Base-by-base conservation (phyloP, 1,139 yeast species). In the Debaryomycetaceae sp. region DNA sequence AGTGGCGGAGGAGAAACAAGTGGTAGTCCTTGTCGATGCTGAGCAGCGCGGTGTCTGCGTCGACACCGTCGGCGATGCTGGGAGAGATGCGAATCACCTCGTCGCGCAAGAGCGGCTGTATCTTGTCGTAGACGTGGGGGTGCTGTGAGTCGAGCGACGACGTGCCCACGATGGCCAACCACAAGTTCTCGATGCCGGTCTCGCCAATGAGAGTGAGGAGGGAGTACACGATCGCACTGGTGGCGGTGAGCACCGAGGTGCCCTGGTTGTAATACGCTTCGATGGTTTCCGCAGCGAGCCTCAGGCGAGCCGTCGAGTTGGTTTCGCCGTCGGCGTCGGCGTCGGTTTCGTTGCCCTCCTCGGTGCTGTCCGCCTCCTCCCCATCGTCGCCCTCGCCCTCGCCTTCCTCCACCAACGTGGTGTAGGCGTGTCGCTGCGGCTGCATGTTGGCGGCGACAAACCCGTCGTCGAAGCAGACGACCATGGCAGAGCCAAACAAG, bases 91-190 rank as follows among this genome's bases (percentile, higher is more conserved):
- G 74, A 26, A 71, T 66, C 11, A 88, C 96, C 56, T 93, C 99
- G 38, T 86, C 94, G 42, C 75, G 77, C 40, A 84, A 61, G 5
- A 88, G 62, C 1, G 95, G 94, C 40, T 78, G 79, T 34, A 86
- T 58, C 29, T 75, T 65, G 35, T 79, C 76, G 53, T 88, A 89
- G 1, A 88, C 78, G 36, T 79, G 83, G 3, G 95, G 91, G 44
- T 80, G 78, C 39, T 75, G 75, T 16, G 71, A 68, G 43, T 85
- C 93, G 23, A 88, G 58, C 1, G 96, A 82, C 0, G 95, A 80
- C 2, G 94, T 78, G 1, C 98, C 98, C 7, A 91, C 74, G 2
- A 91, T 81, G 1, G 96, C 75, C 5, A 88, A 64, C 99, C 99
- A 93, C 30, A 93, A 59, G 38, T 65, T 69, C 18, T 80, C 83